Evolutionary conservation across 108 stramenopile genomes (phyloP).

Genomic region (Asterionellopsis glacialis): DNA sequence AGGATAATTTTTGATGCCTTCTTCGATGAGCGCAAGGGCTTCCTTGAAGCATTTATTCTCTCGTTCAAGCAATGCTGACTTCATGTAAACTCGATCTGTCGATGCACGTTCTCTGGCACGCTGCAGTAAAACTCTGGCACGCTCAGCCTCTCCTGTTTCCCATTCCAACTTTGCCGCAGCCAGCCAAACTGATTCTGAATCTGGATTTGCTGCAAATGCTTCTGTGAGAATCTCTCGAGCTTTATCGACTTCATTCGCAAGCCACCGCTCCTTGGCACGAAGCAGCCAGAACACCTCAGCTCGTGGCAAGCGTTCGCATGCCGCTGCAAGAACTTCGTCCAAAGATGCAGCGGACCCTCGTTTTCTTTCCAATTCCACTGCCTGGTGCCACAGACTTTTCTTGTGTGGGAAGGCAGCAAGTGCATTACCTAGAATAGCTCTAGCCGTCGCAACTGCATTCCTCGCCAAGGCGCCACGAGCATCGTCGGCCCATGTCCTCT

Average conservation of each 20-base stretch:
- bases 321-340: constrained; percentile 80
- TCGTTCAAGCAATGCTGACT: constrained; percentile 89
- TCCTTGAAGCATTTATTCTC: constrained; percentile 41
- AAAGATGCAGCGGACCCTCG: constrained; percentile 67
- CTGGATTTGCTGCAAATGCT: constrained; percentile 94
- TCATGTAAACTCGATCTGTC: constrained; percentile 90
- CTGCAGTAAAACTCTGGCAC: constrained; percentile 83
- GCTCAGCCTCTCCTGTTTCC: constrained; percentile 90
- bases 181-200: constrained; percentile 92
- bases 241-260: constrained; percentile 76
- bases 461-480: constrained; percentile 71
- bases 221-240: constrained; percentile 90
- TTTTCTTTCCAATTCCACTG: constrained; percentile 88
- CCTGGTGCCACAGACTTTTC: constrained; percentile 85
- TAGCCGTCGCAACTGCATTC: constrained; percentile 76
- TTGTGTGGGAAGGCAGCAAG: constrained; percentile 76
- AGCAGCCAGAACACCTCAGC: constrained; percentile 97
- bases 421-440: constrained; percentile 83
- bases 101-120: constrained; percentile 84
- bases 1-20: constrained; percentile 72
- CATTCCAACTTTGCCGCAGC: constrained; percentile 97
- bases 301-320: constrained; percentile 70
- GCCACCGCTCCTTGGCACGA: constrained; percentile 95
- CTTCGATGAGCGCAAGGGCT: constrained; percentile 68
- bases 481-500: constrained; percentile 95